These are phyloP conservation scores for Venturia asperata DNA, from an alignment of 2,329 filamentous ascomycete species.

Conservation along the genomic window DNA sequence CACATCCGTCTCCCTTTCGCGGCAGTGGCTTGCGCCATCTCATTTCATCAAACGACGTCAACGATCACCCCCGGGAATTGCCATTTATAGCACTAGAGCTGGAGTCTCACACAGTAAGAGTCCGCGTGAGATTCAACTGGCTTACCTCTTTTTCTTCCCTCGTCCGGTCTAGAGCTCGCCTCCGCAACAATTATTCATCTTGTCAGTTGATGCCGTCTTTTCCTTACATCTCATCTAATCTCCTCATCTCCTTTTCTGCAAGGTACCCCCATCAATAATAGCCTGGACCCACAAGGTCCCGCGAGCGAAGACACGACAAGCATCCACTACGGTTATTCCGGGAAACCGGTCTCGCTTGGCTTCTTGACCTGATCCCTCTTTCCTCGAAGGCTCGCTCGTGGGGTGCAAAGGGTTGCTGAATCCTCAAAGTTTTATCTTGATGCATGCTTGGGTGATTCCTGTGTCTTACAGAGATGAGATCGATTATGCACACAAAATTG, in stretches of 20 bases:
- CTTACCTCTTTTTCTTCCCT: background rate
- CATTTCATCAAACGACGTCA: background rate
- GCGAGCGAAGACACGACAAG: background rate
- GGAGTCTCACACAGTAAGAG: background rate
- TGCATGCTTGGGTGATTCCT: background rate
- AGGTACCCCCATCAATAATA: background rate
- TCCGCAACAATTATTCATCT: background rate
- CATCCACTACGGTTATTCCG: background rate
- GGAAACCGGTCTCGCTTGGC: background rate
- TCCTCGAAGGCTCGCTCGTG: background rate
- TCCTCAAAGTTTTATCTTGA: background rate
- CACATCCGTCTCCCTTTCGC: too few species aligned
- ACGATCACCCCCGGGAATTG: background rate
- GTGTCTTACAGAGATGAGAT: background rate
- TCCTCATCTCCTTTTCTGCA: constrained; percentile 1
- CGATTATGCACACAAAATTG: background rate
- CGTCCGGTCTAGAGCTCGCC: background rate
- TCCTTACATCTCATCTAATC: background rate
- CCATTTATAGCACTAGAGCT: background rate
- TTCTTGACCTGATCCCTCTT: background rate
- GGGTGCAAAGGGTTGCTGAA: background rate
- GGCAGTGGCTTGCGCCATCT: too few species aligned
- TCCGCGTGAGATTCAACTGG: background rate
- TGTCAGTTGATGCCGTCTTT: background rate
- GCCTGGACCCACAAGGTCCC: background rate